A percentile compares a stretch with the other conserved stretches of the same genome.
Evolutionary conservation across 1,139 yeast genomes (phyloP).

Genomic region (Protomyces lactucae-debilis): DNA sequence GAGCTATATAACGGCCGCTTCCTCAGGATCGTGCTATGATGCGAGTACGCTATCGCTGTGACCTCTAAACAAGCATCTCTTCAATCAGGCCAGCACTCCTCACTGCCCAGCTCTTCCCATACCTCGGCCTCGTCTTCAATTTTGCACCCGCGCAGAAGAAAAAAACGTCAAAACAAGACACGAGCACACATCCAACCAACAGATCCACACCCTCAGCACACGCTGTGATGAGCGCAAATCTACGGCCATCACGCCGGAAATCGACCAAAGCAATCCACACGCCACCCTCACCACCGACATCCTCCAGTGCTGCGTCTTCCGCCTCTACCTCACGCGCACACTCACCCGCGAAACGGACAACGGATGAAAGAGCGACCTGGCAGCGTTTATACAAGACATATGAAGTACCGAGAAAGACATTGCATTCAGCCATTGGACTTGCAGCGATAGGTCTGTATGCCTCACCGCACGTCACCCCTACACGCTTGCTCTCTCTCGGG

Average conservation of each 20-base stretch:
- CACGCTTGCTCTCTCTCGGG: background rate
- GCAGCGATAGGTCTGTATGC: slow-evolving; percentile 65
- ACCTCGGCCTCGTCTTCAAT: background rate
- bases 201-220: background rate
- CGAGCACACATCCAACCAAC: background rate
- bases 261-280: background rate
- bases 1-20: background rate
- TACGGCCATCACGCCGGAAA: background rate
- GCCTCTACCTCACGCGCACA: background rate
- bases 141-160: background rate
- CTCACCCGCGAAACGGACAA: background rate
- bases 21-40: background rate
- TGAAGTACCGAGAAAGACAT: slow-evolving; percentile 78
- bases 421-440: slow-evolving; percentile 85
- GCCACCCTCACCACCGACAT: slow-evolving; percentile 1
- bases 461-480: background rate
- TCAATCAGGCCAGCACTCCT: too few relatives aligned
- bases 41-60: background rate
- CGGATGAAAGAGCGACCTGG: background rate
- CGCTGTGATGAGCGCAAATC: background rate
- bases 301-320: background rate
- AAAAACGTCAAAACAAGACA: background rate
- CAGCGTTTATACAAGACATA: slow-evolving; percentile 46
- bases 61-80: background rate
- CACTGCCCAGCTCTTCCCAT: too few relatives aligned